These are phyloP conservation scores for Boletus rubroflammeus DNA, from an alignment of 768 basidiomycete genomes.

Conservation along the genomic window DNA sequence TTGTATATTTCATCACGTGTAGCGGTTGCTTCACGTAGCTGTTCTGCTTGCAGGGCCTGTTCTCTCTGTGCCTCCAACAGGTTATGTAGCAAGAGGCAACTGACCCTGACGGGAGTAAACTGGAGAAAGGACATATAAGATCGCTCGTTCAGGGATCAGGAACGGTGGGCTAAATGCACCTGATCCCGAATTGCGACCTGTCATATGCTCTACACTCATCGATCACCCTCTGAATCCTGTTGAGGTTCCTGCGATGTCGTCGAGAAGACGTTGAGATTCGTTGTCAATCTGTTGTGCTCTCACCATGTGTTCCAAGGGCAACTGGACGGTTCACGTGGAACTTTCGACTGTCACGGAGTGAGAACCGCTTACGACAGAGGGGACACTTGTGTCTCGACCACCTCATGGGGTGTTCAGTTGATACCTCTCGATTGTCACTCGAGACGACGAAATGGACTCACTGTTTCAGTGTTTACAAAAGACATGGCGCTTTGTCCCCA, in stretches of 20 bases:
- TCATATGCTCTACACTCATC: constrained; percentile 49
- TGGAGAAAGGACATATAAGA: constrained; percentile 20
- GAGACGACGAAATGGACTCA: background rate
- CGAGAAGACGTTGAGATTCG: constrained; percentile 51
- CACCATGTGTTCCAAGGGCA: constrained; percentile 18
- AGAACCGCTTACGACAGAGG: no score
- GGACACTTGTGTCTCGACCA: no score
- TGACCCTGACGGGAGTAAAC: constrained; percentile 51
- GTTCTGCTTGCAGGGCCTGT: constrained; percentile 34
- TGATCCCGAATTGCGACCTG: constrained; percentile 41
- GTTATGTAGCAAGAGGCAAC: constrained; percentile 48
- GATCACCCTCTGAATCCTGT: constrained; percentile 47
- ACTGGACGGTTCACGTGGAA: constrained; percentile 2
- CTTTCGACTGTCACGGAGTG: no score
- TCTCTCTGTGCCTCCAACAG: constrained; percentile 46
- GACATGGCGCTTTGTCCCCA: background rate
- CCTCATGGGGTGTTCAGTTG: no score
- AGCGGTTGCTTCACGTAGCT: constrained; percentile 28
- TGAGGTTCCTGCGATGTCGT: constrained; percentile 49
- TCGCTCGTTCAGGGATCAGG: constrained; percentile 7
- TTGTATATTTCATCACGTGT: constrained; percentile 33
- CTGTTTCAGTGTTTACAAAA: no score
- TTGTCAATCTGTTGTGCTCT: constrained; percentile 31
- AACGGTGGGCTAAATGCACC: constrained; percentile 32
- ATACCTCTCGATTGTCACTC: background rate